Evolutionary conservation across 768 basidiomycete species (phyloP), one percentile per base, ranked within the genome.

Genomic region (Phanerochaete sordida): DNA sequence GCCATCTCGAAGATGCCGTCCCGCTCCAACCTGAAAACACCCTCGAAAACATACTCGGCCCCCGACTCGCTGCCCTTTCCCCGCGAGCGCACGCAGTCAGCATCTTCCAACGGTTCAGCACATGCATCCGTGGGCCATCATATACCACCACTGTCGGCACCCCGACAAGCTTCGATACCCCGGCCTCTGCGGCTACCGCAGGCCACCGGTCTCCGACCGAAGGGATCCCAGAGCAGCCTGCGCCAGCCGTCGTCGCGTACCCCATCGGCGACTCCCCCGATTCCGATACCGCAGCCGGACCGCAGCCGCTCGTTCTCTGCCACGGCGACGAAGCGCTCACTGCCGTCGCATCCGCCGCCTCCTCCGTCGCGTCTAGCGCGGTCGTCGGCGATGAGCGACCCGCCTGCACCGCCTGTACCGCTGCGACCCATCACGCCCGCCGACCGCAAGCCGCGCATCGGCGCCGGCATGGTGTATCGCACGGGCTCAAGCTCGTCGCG

Each of bases 391-490:
- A 3, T 43, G 51, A 57, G 44, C 57, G 52, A 21, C 46, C 55
- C 59, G 11, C 52, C 58, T 11, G 46, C 57, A 15, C 45, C 59
- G 2, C 56, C 67, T 13, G 46, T 27, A 27, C 51, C 55, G 12
- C 48, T 59, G 28, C 16, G 37, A 27, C 47, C 54, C 0, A 26
- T 50, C 26, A 43, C 60, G 26, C 46, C 46, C 9, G 54, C 45
- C 19, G 60, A 50, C 23, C 84, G 82, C 21, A 80, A 74, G 62
- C 85, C 87, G 11, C 72, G 87, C 28, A 87, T 82, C 11, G 86
- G 86, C 6, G 85, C 86, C 12, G 86, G 86, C n/a, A 88, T 88
- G 86, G 72, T 76, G 37, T 88, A 88, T 66, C 76, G 81, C 47
- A 81, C 74, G 37, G 56, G 45, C 26, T 27, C 44, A 4, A 16